Evolutionary conservation across 129 eudicot genomes (phyloP).

Genomic region (Escallonia herrerae): DNA sequence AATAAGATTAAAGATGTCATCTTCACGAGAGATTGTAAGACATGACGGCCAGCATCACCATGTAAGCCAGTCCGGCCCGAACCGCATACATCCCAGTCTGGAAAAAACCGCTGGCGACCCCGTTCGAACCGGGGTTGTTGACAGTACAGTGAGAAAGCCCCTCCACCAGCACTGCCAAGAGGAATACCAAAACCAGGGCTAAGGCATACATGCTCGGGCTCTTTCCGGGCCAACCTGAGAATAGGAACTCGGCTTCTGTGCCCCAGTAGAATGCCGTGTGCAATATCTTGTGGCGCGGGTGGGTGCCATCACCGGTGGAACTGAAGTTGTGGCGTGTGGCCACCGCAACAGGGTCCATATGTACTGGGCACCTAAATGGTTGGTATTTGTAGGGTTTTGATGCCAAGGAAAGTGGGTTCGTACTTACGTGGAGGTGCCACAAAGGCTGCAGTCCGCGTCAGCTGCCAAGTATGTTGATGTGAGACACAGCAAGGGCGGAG

Average conservation of each 20-base stretch:
- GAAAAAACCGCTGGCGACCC: conserved; percentile 22
- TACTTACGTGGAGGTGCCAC: too few relatives aligned
- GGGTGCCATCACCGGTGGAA: conserved; percentile 20
- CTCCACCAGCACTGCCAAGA: conserved; percentile 47
- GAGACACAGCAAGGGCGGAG: too few relatives aligned
- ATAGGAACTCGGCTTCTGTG: conserved; percentile 44
- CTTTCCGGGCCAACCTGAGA: conserved; percentile 63
- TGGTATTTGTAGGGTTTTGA: neutral
- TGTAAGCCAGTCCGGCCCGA: conserved; percentile 46
- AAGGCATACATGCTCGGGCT: conserved; percentile 45
- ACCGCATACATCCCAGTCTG: conserved; percentile 38
- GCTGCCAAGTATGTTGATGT: too few relatives aligned
- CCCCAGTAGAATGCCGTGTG: conserved; percentile 74
- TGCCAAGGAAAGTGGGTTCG: too few relatives aligned
- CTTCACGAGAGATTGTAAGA: conserved; percentile 27
- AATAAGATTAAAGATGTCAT: too few relatives aligned
- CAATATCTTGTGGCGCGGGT: conserved; percentile 14
- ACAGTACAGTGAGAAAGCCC: conserved; percentile 27
- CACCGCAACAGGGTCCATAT: too few relatives aligned
- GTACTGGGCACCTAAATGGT: too few relatives aligned
- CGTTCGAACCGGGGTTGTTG: conserved; percentile 29
- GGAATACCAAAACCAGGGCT: conserved; percentile 42
- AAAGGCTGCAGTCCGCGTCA: too few relatives aligned
- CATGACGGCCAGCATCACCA: conserved; percentile 74
- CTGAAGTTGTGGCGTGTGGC: neutral